These are phyloP conservation scores for Beta vulgaris DNA, from an alignment of 148 eudicot genomes.

Conservation along the genomic window DNA sequence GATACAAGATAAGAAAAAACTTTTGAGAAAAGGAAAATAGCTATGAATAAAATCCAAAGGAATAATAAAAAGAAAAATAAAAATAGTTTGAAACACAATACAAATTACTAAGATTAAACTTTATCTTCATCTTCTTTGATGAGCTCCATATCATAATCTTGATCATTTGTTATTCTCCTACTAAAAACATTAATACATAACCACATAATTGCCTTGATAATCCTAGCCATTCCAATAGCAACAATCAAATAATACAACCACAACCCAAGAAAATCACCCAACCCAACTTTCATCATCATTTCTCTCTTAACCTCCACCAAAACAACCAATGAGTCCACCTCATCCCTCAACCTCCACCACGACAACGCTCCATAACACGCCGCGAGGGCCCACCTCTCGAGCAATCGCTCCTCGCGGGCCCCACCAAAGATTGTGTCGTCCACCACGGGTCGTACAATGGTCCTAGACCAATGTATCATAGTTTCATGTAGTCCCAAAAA, in stretches of 20 bases:
- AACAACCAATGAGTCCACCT: constrained; percentile 68
- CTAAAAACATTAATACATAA: constrained; percentile 34
- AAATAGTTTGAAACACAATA: not conserved
- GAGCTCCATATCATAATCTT: constrained; percentile 11
- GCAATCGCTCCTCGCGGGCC: constrained; percentile 45
- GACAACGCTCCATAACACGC: constrained; percentile 52
- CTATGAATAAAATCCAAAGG: not conserved
- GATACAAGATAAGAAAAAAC: not conserved
- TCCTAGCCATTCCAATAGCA: constrained; percentile 60
- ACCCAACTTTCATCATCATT: constrained; percentile 39
- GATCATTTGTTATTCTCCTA: constrained; percentile 18
- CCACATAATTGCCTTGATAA: constrained; percentile 49
- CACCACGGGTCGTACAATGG: constrained; percentile 68
- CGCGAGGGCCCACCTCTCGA: constrained; percentile 60
- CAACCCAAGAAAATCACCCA: constrained; percentile 71
- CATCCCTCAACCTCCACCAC: constrained; percentile 73
- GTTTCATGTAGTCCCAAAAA: constrained; percentile 81
- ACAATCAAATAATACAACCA: constrained; percentile 74
- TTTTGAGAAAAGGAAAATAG: not conserved
- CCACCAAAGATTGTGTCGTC: constrained; percentile 62
- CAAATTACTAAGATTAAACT: constrained; percentile 22
- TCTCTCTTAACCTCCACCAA: constrained; percentile 61
- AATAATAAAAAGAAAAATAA: not conserved
- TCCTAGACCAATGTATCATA: constrained; percentile 59
- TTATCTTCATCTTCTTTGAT: constrained; percentile 29